A percentile compares a stretch with the other conserved stretches of the same genome.
Conservation (phyloP, 140 eudicot genomes). For the Erigeron philadelphicus region DNA sequence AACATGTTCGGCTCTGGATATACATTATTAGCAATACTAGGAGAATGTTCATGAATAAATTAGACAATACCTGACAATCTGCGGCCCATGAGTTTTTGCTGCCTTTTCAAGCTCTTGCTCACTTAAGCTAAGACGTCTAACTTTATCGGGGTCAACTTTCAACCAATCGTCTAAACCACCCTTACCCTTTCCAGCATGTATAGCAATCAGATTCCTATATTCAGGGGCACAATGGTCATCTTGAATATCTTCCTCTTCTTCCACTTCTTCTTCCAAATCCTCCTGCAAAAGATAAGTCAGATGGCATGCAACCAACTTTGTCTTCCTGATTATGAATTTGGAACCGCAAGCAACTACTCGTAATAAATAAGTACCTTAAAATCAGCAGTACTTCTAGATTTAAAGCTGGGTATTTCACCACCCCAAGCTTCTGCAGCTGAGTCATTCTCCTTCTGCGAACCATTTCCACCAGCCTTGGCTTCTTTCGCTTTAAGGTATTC, state of each 20-base stretch:
- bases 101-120: conserved; percentile 92
- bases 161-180: conserved; percentile 85
- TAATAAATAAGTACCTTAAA: conserved; percentile 37
- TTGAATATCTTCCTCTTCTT: conserved; percentile 46
- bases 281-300: conserved; percentile 31
- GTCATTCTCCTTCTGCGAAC: conserved; percentile 40
- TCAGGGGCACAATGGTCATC: conserved; percentile 63
- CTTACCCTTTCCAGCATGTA: conserved; percentile 98
- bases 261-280: conserved; percentile 45
- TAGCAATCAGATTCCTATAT: conserved; percentile 75
- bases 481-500: conserved; percentile 75
- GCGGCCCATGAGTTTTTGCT: conserved; percentile 54
- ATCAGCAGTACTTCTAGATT: conserved; percentile 26
- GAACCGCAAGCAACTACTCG: neutral
- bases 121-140: conserved; percentile 96
- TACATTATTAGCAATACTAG: neutral
- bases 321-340: neutral
- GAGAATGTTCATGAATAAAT: neutral
- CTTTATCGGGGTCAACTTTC: conserved; percentile 81
- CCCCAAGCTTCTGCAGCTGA: conserved; percentile 76
- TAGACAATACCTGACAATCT: conserved; percentile 60
- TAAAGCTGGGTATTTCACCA: conserved; percentile 48
- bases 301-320: conserved; percentile 9
- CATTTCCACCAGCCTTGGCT: conserved; percentile 32
- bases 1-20: neutral